phyloP scores from a whole-genome alignment of 441 rosid species.

The Cnidoscolus chayamansa region DNA sequence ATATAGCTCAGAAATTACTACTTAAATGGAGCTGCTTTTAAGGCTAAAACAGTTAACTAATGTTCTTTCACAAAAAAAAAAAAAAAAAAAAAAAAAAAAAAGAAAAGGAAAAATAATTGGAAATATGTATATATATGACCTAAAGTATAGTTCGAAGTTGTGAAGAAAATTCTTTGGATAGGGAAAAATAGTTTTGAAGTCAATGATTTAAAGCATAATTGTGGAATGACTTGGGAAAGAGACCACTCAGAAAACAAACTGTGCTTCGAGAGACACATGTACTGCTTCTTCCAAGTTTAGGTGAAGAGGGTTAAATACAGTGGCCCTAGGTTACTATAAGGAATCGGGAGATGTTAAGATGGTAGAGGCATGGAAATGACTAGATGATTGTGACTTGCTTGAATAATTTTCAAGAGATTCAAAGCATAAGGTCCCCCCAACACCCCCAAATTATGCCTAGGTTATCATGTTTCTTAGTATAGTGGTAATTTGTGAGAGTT shows the following conservation, averaged over 20 bases:
- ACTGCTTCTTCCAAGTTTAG: background rate
- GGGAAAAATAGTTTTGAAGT: background rate
- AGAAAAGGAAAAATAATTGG: no score
- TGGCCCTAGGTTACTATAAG: slow-evolving; percentile 35
- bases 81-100: no score
- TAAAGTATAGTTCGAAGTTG: no score
- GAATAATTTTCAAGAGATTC: slow-evolving; percentile 6
- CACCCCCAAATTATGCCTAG: slow-evolving; percentile 15
- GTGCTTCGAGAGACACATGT: background rate
- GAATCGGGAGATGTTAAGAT: slow-evolving; percentile 16
- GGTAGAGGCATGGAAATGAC: slow-evolving; percentile 44
- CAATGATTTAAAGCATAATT: slow-evolving; percentile 15
- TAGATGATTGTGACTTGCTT: slow-evolving; percentile 44
- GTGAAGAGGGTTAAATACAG: background rate
- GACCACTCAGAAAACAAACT: background rate
- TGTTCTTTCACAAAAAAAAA: no score
- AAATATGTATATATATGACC: no score
- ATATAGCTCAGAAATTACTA: no score
- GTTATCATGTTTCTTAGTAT: slow-evolving; percentile 35
- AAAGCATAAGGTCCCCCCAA: slow-evolving; percentile 11
- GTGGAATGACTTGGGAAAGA: slow-evolving; percentile 9
- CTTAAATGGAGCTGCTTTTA: no score
- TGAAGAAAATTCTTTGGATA: background rate
- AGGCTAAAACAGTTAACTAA: no score
- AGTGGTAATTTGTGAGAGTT: slow-evolving; percentile 32